Percentiles rank a stretch among this genome's conserved stretches.
Conservation (phyloP, 164 flowering plant species). For the Vitis rupestris region DNA sequence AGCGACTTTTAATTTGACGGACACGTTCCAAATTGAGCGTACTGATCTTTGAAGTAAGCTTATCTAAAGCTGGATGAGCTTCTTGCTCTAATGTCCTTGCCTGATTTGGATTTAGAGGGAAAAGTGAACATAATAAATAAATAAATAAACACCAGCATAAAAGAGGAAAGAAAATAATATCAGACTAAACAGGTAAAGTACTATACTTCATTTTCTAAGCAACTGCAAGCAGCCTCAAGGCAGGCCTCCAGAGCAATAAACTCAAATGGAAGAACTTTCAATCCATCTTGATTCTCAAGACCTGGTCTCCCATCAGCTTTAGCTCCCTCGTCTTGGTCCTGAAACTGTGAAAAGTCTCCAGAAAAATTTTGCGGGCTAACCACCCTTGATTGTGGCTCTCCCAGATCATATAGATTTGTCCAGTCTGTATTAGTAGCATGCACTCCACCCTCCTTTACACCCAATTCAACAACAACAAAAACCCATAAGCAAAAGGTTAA, state of each 20-base stretch:
- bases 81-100: conserved; percentile 93
- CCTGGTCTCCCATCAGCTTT: conserved; percentile 47
- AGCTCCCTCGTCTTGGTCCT: conserved; percentile 30
- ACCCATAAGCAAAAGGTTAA: neutral
- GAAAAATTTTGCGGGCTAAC: conserved; percentile 36
- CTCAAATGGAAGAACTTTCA: conserved; percentile 86
- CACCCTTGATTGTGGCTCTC: conserved; percentile 37
- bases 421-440: conserved; percentile 45
- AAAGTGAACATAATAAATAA: neutral
- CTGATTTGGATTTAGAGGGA: conserved; percentile 31
- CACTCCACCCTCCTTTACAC: conserved; percentile 44
- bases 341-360: conserved; percentile 29
- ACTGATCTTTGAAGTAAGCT: conserved; percentile 93
- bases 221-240: conserved; percentile 92
- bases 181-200: neutral
- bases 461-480: neutral
- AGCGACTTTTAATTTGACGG: conserved; percentile 91
- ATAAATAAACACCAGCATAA: conserved; percentile 3
- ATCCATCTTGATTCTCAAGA: conserved; percentile 55
- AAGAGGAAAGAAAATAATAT: neutral
- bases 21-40: conserved; percentile 98
- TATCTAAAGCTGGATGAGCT: conserved; percentile 95
- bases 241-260: conserved; percentile 95
- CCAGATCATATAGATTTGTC: conserved; percentile 50
- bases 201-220: conserved; percentile 81